phyloP scores from a whole-genome alignment of 306 rosid species.

The Cucurbita moschata region DNA sequence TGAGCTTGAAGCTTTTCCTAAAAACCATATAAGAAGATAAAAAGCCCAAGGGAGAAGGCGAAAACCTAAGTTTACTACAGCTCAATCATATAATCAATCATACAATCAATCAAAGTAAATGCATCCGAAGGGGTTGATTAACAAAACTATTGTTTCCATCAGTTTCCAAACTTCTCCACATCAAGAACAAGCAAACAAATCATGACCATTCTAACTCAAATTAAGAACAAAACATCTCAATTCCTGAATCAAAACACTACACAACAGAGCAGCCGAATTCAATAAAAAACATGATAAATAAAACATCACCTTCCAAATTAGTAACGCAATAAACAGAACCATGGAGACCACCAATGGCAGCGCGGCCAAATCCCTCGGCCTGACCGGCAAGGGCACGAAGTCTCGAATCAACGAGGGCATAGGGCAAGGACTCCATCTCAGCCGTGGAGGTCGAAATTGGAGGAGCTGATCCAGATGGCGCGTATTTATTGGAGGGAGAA shows the following conservation, averaged over 20 bases:
- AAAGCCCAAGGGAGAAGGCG: neutral
- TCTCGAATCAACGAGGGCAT: slow-evolving; percentile 42
- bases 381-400: slow-evolving; percentile 64
- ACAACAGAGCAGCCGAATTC: neutral
- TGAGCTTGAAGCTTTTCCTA: too few species aligned
- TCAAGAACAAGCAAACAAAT: neutral
- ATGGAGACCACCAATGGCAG: slow-evolving; percentile 74
- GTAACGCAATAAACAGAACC: slow-evolving; percentile 62
- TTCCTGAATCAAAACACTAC: neutral
- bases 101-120: neutral
- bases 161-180: neutral
- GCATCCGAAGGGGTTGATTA: neutral
- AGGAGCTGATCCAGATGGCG: neutral
- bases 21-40: too few species aligned
- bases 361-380: slow-evolving; percentile 85
- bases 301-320: slow-evolving; percentile 44
- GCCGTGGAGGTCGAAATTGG: slow-evolving; percentile 17
- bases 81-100: neutral
- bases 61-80: neutral
- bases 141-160: neutral
- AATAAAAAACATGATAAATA: neutral
- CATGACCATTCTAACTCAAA: neutral
- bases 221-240: neutral
- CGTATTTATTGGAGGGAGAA: slow-evolving; percentile 21
- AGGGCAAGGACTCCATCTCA: slow-evolving; percentile 39